Percentiles rank a stretch among this genome's conserved stretches.
Conservation (phyloP, 75 land plant species). For the Ceratopteris richardii region DNA sequence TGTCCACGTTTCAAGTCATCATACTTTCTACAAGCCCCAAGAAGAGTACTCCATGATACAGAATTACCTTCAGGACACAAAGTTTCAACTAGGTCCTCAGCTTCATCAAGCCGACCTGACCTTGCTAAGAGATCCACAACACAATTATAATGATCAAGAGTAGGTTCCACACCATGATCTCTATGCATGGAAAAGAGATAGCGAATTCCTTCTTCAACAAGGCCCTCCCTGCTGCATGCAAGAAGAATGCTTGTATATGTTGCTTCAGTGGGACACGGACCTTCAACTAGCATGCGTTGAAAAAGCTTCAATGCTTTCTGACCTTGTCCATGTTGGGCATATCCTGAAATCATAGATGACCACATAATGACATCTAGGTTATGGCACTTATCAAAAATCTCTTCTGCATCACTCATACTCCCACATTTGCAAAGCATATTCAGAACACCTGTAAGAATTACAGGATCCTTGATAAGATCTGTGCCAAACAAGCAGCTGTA, state of each 20-base stretch:
- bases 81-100: slow-evolving; percentile 29
- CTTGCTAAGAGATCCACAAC: slow-evolving; percentile 49
- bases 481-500: slow-evolving; percentile 23
- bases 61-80: slow-evolving; percentile 33
- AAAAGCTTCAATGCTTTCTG: slow-evolving; percentile 13
- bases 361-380: slow-evolving; percentile 14
- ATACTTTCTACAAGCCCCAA: slow-evolving; percentile 43
- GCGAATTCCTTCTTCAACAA: slow-evolving; percentile 39
- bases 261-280: slow-evolving; percentile 6
- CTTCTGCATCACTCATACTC: slow-evolving; percentile 7
- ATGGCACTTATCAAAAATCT: slow-evolving; percentile 11
- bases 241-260: slow-evolving; percentile 12
- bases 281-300: slow-evolving; percentile 9
- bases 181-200: slow-evolving; percentile 31
- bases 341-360: slow-evolving; percentile 19
- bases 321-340: slow-evolving; percentile 16
- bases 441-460: slow-evolving; percentile 52
- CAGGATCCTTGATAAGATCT: slow-evolving; percentile 25
- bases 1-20: slow-evolving; percentile 35
- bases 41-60: slow-evolving; percentile 46
- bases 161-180: slow-evolving; percentile 27
- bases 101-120: slow-evolving; percentile 45
- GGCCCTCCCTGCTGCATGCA: slow-evolving; percentile 31
- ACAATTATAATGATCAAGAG: slow-evolving; percentile 57
- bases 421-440: slow-evolving; percentile 18